Evolutionary conservation across 306 rosid genomes (phyloP).

Genomic region (Elaeagnus macrophylla): DNA sequence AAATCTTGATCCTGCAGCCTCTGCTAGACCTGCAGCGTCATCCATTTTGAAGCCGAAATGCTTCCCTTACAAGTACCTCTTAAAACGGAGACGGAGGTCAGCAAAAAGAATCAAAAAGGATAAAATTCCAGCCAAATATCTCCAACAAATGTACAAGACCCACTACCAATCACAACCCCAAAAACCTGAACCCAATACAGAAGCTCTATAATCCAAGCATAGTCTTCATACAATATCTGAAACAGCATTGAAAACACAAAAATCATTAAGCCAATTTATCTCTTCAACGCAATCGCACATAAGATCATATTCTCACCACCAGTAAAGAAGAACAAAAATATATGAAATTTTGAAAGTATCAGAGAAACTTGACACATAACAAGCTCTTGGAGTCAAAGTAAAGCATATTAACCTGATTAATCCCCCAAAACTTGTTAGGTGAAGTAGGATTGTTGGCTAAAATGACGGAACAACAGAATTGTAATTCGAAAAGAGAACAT

Average conservation of each 20-base stretch:
- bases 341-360: background rate
- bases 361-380: slow-evolving; percentile 21
- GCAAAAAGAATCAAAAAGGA: slow-evolving; percentile 18
- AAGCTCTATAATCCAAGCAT: slow-evolving; percentile 12
- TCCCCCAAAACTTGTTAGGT: slow-evolving; percentile 32
- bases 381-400: slow-evolving; percentile 58
- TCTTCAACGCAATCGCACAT: slow-evolving; percentile 10
- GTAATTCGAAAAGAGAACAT: slow-evolving; percentile 15
- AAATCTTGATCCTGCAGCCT: slow-evolving; percentile 84
- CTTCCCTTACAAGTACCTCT: slow-evolving; percentile 22
- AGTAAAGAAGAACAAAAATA: background rate
- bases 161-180: slow-evolving; percentile 25
- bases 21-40: slow-evolving; percentile 60
- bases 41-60: slow-evolving; percentile 46
- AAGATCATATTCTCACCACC: slow-evolving; percentile 21
- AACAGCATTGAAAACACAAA: slow-evolving; percentile 20
- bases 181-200: slow-evolving; percentile 12
- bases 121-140: slow-evolving; percentile 19
- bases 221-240: slow-evolving; percentile 27
- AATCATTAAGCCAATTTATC: slow-evolving; percentile 6
- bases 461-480: slow-evolving; percentile 50
- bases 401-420: slow-evolving; percentile 29
- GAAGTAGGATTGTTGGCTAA: slow-evolving; percentile 32
- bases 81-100: slow-evolving; percentile 28
- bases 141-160: slow-evolving; percentile 19